Conservation (phyloP, 495 filamentous ascomycete genomes). For the Aspergillus mulundensis region DNA sequence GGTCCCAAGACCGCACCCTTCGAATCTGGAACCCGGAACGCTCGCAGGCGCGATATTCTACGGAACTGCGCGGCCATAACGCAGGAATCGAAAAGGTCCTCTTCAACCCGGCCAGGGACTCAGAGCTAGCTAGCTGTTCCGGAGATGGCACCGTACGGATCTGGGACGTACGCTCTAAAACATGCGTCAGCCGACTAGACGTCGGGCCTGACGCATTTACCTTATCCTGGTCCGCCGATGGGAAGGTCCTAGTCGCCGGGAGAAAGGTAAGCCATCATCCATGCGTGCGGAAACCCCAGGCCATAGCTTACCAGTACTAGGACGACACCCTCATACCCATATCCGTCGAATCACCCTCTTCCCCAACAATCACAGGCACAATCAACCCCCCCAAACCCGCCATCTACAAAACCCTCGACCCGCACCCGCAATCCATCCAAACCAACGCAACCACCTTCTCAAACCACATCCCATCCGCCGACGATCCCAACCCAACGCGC, state of each 20-base stretch:
- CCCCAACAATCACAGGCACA: constrained; percentile 28
- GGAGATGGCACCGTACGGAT: constrained; percentile 81
- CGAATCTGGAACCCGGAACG: constrained; percentile 93
- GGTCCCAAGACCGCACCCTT: constrained; percentile 73
- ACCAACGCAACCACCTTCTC: constrained; percentile 84
- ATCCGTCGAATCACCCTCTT: constrained; percentile 42
- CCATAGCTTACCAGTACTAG: constrained; percentile 32
- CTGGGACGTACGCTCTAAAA: constrained; percentile 88
- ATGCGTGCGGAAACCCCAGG: neutral
- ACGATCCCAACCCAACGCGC: constrained; percentile 28
- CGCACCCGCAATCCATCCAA: constrained; percentile 67
- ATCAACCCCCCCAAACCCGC: constrained; percentile 15
- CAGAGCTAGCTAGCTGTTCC: constrained; percentile 81
- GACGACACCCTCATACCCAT: constrained; percentile 68
- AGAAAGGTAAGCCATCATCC: constrained; percentile 58
- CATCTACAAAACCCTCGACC: constrained; percentile 47
- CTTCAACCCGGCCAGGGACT: constrained; percentile 85
- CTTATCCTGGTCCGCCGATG: constrained; percentile 85
- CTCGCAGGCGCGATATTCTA: constrained; percentile 72
- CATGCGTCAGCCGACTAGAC: constrained; percentile 71
- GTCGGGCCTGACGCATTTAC: constrained; percentile 80
- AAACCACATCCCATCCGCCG: constrained; percentile 46
- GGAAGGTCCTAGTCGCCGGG: constrained; percentile 74
- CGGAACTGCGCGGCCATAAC: constrained; percentile 78
- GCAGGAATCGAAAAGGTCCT: constrained; percentile 78